Evolutionary conservation across 768 basidiomycete genomes (phyloP).

Genomic region (Trichaptum fuscoviolaceum): DNA sequence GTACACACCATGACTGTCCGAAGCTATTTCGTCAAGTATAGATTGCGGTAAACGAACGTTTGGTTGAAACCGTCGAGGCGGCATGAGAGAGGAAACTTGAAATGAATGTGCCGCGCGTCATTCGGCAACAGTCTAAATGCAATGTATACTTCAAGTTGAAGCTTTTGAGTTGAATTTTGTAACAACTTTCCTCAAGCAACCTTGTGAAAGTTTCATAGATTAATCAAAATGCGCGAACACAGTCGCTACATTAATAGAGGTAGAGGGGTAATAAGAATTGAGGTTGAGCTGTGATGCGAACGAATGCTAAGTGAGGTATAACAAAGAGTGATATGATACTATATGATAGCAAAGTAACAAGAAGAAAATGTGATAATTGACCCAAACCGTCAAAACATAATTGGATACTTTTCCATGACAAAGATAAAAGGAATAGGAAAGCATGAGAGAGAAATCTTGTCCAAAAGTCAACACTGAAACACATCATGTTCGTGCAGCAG

Average conservation of each 20-base stretch:
- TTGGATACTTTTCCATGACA: background rate
- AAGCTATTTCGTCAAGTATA: background rate
- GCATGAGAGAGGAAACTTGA: background rate
- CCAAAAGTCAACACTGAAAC: background rate
- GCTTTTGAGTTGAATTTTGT: too few species aligned
- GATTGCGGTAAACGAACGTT: background rate
- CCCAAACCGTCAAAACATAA: background rate
- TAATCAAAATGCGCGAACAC: background rate
- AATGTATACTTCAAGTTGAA: too few species aligned
- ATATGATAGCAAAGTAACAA: background rate
- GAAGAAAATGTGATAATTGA: background rate
- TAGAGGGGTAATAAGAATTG: background rate
- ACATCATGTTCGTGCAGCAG: background rate
- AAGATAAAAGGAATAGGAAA: background rate
- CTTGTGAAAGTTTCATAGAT: background rate
- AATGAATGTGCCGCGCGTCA: too few species aligned
- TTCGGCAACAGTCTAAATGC: too few species aligned
- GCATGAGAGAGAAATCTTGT: background rate
- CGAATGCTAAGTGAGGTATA: background rate
- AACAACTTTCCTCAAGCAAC: too few species aligned
- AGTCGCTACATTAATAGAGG: background rate
- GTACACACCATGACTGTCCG: conserved; percentile 4
- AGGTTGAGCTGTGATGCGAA: background rate
- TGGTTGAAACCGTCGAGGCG: background rate
- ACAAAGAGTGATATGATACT: background rate